phyloP scores from a whole-genome alignment of 306 rosid species.

The Gleditsia sinensis region DNA sequence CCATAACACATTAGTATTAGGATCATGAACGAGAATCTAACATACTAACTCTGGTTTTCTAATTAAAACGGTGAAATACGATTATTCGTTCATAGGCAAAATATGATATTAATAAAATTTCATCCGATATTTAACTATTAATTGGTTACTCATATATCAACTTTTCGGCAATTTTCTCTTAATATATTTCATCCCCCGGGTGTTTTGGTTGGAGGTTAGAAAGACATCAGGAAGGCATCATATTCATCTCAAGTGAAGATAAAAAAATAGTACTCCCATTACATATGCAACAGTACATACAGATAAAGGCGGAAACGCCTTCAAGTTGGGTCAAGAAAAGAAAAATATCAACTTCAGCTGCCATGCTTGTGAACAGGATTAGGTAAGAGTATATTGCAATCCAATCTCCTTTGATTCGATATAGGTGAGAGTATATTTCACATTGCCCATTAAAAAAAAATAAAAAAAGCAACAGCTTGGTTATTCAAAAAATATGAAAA shows the following conservation, averaged over 20 bases:
- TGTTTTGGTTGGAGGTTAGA: neutral
- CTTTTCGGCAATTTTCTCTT: too few species aligned
- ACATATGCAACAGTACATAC: too few species aligned
- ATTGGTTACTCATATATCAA: neutral
- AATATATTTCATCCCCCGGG: neutral
- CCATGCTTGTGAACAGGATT: neutral
- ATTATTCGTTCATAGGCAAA: too few species aligned
- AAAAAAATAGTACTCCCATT: too few species aligned
- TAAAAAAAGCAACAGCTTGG: neutral
- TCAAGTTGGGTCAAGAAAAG: neutral
- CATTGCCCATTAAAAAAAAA: neutral
- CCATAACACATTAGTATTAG: neutral
- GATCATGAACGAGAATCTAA: neutral
- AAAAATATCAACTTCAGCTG: slow-evolving; percentile 4
- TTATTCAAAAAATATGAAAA: neutral
- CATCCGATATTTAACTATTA: neutral
- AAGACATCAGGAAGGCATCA: neutral
- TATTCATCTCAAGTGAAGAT: neutral
- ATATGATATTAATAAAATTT: too few species aligned
- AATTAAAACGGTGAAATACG: too few species aligned
- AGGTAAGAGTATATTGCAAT: neutral
- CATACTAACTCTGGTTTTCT: too few species aligned
- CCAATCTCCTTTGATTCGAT: slow-evolving; percentile 21
- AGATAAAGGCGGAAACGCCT: too few species aligned
- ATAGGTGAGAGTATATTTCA: neutral